Evolutionary conservation across 2,329 filamentous ascomycete species (phyloP).

Genomic region (Microcyclospora tardicrescens): DNA sequence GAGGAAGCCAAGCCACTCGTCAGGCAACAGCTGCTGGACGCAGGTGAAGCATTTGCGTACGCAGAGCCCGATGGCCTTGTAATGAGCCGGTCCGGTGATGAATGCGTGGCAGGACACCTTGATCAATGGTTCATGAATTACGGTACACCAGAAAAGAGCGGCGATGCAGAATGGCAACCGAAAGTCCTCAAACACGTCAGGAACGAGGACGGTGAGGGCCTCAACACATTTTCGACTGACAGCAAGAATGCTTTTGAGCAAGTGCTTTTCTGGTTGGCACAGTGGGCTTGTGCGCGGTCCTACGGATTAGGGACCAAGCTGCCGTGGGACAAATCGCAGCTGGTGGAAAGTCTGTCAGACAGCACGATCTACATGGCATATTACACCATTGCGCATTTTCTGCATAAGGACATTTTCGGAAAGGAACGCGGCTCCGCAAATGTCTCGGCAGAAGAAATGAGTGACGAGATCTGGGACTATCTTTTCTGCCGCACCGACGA

Average conservation of each 20-base stretch:
- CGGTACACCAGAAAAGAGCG: constrained; percentile 51
- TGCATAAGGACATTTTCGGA: constrained; percentile 72
- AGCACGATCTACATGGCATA: constrained; percentile 86
- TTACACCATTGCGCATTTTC: constrained; percentile 45
- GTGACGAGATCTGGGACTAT: constrained; percentile 92
- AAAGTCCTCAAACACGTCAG: constrained; percentile 60
- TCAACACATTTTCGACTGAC: constrained; percentile 64
- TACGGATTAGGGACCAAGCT: constrained; percentile 90
- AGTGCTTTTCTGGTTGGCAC: constrained; percentile 81
- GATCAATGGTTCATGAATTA: constrained; percentile 99
- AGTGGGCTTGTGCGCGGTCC: constrained; percentile 87
- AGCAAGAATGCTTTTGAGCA: constrained; percentile 55
- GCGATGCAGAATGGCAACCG: constrained; percentile 64
- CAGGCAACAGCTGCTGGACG: constrained; percentile 60
- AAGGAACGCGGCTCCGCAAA: constrained; percentile 54
- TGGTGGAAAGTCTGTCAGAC: constrained; percentile 87
- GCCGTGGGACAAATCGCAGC: constrained; percentile 81
- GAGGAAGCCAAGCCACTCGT: constrained; percentile 80
- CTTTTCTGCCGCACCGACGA: constrained; percentile 70
- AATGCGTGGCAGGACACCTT: constrained; percentile 83
- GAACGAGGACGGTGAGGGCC: constrained; percentile 47
- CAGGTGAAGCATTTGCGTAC: constrained; percentile 74
- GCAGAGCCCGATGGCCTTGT: constrained; percentile 87
- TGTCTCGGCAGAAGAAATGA: constrained; percentile 75
- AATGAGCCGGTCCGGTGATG: constrained; percentile 76